Percentiles rank a stretch among this genome's conserved stretches.
Evolutionary conservation across 1,284 basidiomycete genomes (phyloP).

Genomic region (Quambalaria eucalypti): DNA sequence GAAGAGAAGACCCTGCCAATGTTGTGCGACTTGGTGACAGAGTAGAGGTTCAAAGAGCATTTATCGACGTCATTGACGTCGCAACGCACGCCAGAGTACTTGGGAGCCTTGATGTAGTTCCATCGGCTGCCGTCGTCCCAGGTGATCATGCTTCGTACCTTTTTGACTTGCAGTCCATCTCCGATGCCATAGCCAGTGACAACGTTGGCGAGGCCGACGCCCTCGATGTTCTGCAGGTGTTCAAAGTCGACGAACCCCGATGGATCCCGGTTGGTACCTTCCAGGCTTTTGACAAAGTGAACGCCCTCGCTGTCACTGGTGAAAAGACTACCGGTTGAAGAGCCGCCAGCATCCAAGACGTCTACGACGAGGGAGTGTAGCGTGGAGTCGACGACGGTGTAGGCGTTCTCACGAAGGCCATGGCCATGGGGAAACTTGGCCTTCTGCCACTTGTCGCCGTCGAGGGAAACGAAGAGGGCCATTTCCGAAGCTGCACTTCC

Average conservation of each 20-base stretch:
- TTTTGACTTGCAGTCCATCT: conserved; percentile 51
- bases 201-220: conserved; percentile 81
- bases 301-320: conserved; percentile 89
- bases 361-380: conserved; percentile 87
- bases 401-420: conserved; percentile 73
- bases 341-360: conserved; percentile 53
- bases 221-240: conserved; percentile 80
- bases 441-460: conserved; percentile 34
- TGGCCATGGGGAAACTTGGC: conserved; percentile 70
- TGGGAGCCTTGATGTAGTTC: conserved; percentile 62
- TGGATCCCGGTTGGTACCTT: conserved; percentile 80
- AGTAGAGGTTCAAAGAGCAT: conserved; percentile 83
- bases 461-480: conserved; percentile 35
- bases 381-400: conserved; percentile 89
- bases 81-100: conserved; percentile 58
- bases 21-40: conserved; percentile 82
- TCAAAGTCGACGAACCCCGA: conserved; percentile 89
- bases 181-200: conserved; percentile 65
- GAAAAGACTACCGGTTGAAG: conserved; percentile 78
- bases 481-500: conserved; percentile 19
- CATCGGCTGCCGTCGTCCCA: conserved; percentile 85
- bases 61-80: conserved; percentile 54
- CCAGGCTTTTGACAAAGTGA: conserved; percentile 82
- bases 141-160: conserved; percentile 69
- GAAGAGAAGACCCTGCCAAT: conserved; percentile 87